phyloP scores from a whole-genome alignment of 2,329 filamentous ascomycete genomes.

The Nemania sp. region DNA sequence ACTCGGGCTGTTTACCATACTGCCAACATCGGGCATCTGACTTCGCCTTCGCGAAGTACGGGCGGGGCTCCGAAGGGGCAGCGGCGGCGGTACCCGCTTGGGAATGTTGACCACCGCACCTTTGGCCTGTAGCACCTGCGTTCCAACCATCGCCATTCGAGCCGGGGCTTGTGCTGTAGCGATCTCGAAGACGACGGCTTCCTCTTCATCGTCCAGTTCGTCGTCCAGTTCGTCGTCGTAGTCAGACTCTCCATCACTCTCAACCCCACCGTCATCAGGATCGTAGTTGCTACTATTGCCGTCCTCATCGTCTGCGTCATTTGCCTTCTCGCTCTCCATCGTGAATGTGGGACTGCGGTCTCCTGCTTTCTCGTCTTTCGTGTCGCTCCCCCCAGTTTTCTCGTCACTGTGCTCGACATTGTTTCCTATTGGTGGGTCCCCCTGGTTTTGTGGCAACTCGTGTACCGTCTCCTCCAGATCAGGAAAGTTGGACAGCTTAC shows the following conservation, averaged over 20 bases:
- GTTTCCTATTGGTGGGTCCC: slow-evolving; percentile 10
- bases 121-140: slow-evolving; percentile 70
- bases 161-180: slow-evolving; percentile 59
- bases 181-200: slow-evolving; percentile 71
- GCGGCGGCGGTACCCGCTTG: slow-evolving; percentile 74
- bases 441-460: slow-evolving; percentile 22
- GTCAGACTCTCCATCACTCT: slow-evolving; percentile 39
- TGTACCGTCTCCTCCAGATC: slow-evolving; percentile 41
- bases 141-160: slow-evolving; percentile 61
- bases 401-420: neutral
- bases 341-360: slow-evolving; percentile 5
- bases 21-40: slow-evolving; percentile 63
- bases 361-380: slow-evolving; percentile 12
- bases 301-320: slow-evolving; percentile 21
- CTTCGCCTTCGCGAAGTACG: slow-evolving; percentile 57
- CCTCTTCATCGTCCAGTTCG: slow-evolving; percentile 56
- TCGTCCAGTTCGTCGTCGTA: slow-evolving; percentile 51
- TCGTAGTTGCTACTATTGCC: slow-evolving; percentile 33
- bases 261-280: slow-evolving; percentile 40
- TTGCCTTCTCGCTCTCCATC: slow-evolving; percentile 5
- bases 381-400: neutral
- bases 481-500: slow-evolving; percentile 48
- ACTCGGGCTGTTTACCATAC: slow-evolving; percentile 53
- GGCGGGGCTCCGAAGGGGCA: slow-evolving; percentile 77
- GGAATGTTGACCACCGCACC: slow-evolving; percentile 84